Percentiles rank a stretch among this genome's conserved stretches.
These are phyloP conservation scores for Cladosporium velox DNA, from an alignment of 2,329 filamentous ascomycete species.

Conservation along the genomic window DNA sequence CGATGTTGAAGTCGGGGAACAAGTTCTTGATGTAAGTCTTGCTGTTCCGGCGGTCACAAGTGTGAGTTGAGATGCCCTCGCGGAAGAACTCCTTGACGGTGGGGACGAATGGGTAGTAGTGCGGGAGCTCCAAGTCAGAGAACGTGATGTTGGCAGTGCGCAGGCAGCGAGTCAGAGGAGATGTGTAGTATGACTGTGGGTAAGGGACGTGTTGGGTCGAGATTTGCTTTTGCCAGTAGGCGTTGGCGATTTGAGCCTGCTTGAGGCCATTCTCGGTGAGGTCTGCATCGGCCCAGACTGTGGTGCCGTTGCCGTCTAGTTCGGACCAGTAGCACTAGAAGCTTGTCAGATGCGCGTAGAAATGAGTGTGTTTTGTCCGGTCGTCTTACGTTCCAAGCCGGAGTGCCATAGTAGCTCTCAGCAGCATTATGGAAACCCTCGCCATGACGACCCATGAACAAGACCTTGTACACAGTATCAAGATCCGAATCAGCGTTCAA, in stretches of 20 bases:
- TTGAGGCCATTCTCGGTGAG: conserved; percentile 59
- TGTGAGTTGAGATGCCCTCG: conserved; percentile 67
- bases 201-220: conserved; percentile 57
- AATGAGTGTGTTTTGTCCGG: no score
- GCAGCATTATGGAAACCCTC: conserved; percentile 67
- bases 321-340: conserved; percentile 62
- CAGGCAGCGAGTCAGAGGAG: conserved; percentile 64
- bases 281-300: conserved; percentile 64
- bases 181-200: conserved; percentile 67
- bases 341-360: not conserved
- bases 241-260: conserved; percentile 61
- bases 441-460: conserved; percentile 71
- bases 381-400: conserved; percentile 69
- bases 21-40: conserved; percentile 55
- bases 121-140: conserved; percentile 54
- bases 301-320: conserved; percentile 63
- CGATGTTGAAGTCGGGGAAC: conserved; percentile 59
- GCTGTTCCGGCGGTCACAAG: conserved; percentile 64
- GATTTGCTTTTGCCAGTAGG: conserved; percentile 62
- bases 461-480: conserved; percentile 65
- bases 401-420: conserved; percentile 66
- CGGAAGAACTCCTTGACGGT: conserved; percentile 66
- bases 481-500: conserved; percentile 55
- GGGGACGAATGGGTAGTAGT: conserved; percentile 56
- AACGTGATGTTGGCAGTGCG: conserved; percentile 66